Evolutionary conservation across 1,139 yeast genomes (phyloP), one percentile per base, ranked within the genome.

Genomic region (Zygoascus sp.): DNA sequence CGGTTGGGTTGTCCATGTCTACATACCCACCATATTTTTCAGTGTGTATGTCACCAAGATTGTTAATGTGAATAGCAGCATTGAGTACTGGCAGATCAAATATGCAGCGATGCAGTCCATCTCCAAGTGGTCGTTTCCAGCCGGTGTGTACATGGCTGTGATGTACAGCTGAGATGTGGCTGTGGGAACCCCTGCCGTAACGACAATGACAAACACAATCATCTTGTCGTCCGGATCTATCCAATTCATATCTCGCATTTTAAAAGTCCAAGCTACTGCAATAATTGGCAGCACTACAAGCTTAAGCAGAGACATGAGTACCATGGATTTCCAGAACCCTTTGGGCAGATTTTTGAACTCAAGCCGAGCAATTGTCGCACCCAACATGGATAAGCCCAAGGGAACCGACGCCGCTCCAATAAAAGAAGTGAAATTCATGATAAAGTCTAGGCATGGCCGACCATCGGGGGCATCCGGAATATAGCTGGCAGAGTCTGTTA

Each of bases 361-460:
- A 44, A 90, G 72, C 42, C 96, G 69, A 0, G 95, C 82, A 40
- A 90, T 77, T 3, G 96, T 87, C 10, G 94, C 95, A 2, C 97
- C 97, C 32, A 90, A 65, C 50, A 90, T 62, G 44, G 86, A 63
- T 50, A 90, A 72, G 1, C 97, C 97, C 52, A 87, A 69, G 0
- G 97, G 97, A 27, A 90, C 97, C 27, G 88, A 80, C 0, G 96
- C 96, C 1, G 80, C 80, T 1, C 96, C 96, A 2, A 90, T 70
- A 62, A 90, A 90, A 15, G 78, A 62, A 1, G 92, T 73, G 53
- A 81, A 79, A 61, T 90, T 96, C 77, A 90, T 83, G 9, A 89
- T 50, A 57, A 90, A 90, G 22, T 89, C 85, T 41, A 90, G 70
- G 1, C 95, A 88, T 0, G 97, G 97, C 52, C 74, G 74, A 3